Evolutionary conservation across 768 basidiomycete species (phyloP), one percentile per base, ranked within the genome.

Genomic region (Strobilomyces confusus): DNA sequence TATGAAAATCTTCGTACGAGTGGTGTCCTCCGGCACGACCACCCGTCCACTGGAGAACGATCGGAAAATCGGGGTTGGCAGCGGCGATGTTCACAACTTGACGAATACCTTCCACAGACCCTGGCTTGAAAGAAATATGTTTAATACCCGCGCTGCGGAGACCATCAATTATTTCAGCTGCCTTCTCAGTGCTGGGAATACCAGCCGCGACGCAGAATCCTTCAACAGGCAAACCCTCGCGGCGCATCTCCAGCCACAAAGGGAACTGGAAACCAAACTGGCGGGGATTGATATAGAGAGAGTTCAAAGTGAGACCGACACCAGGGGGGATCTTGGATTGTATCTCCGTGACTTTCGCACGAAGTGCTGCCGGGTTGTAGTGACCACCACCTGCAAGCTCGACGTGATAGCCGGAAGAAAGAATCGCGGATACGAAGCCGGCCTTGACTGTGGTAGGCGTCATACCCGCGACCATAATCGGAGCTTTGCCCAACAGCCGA

Each of bases 391-490:
- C 97, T 49, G 97, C 97, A 57, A 99, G 81, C 72, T 99, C 97
- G 63, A 98, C 80, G 69, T 99, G 97, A 70, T 87, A 98, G 1
- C 95, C 95, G 25, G 97, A 95, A 57, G 87, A 81, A 60, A 97
- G 84, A 43, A 95, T 81, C 9, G 97, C 95, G 54, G 87, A 86
- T 63, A 98, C 95, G 69, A 98, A 95, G 17, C 94, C 94, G 30
- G 87, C 87, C 68, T 95, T 87, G 59, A 99, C 97, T 30, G 97
- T 99, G 1, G 88, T 88, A 0, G 97, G 97, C 0, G 97, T 99
- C 97, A 99, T 98, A 54, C 97, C 97, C 45, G 95, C 95, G 36
- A 99, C 94, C 97, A 98, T 98, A 72, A 99, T 88, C 32, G 97
- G 97, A 4, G 97, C 86, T 74, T 98, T 99, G 62, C 93, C 92